phyloP scores from a whole-genome alignment of 495 filamentous ascomycete genomes.

The Hypoxylon crocopeplum region DNA sequence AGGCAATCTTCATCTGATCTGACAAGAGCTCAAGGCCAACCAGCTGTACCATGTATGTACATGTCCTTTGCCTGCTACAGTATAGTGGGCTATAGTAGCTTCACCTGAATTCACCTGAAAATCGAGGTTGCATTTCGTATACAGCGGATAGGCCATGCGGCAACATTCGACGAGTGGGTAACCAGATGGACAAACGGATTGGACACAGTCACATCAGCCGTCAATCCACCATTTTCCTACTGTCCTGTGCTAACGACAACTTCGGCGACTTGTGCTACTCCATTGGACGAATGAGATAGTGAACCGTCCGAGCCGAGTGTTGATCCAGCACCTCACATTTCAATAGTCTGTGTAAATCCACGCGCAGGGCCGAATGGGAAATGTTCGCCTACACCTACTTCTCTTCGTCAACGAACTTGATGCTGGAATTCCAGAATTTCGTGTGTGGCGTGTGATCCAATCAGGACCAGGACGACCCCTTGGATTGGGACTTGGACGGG shows the following conservation, averaged over 20 bases:
- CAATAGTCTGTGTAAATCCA: slow-evolving; percentile 41
- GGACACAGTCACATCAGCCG: slow-evolving; percentile 20
- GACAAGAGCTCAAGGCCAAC: too few relatives aligned
- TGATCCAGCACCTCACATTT: slow-evolving; percentile 38
- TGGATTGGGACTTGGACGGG: slow-evolving; percentile 1
- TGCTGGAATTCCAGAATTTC: slow-evolving; percentile 27
- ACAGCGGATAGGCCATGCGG: slow-evolving; percentile 28
- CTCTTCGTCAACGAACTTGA: neutral
- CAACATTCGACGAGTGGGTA: slow-evolving; percentile 30
- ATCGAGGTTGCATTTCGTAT: slow-evolving; percentile 33
- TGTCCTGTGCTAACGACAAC: slow-evolving; percentile 18
- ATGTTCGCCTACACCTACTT: neutral
- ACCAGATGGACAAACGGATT: slow-evolving; percentile 25
- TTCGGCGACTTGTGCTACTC: slow-evolving; percentile 36
- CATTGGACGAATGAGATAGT: slow-evolving; percentile 39
- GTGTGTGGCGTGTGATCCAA: neutral
- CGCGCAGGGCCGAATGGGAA: slow-evolving; percentile 3
- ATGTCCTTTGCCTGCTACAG: too few relatives aligned
- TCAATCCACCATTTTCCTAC: neutral
- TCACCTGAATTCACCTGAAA: slow-evolving; percentile 42
- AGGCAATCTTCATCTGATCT: slow-evolving; percentile 35
- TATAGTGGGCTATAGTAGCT: slow-evolving; percentile 23
- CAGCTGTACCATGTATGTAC: too few relatives aligned
- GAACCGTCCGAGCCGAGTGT: slow-evolving; percentile 30
- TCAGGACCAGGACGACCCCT: neutral